phyloP scores from a whole-genome alignment of 2,329 filamentous ascomycete species.

The Aspergillus tanneri region DNA sequence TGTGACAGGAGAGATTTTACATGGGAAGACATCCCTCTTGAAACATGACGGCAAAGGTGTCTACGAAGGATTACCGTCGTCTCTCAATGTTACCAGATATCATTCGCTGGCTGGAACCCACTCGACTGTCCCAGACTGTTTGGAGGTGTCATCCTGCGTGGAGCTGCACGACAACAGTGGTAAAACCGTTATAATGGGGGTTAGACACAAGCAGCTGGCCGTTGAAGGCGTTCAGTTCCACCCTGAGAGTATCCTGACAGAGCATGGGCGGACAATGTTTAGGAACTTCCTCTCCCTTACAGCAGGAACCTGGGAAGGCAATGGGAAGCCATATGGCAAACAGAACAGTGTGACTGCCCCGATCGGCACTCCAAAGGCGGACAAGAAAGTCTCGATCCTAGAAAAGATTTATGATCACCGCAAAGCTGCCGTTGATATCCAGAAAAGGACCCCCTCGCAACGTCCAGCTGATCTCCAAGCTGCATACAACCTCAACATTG shows the following conservation, averaged over 20 bases:
- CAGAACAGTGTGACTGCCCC: conserved; percentile 11
- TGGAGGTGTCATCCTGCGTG: conserved; percentile 92
- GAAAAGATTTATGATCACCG: conserved; percentile 87
- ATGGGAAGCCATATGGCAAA: conserved; percentile 48
- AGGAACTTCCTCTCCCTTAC: conserved; percentile 86
- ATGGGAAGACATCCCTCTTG: conserved; percentile 92
- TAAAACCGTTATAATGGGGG: conserved; percentile 91
- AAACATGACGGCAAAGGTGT: conserved; percentile 90
- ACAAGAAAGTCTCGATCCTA: conserved; percentile 78
- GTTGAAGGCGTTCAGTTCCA: conserved; percentile 99
- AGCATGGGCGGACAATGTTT: conserved; percentile 83
- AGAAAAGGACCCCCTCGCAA: conserved; percentile 83
- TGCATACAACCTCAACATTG: conserved; percentile 77
- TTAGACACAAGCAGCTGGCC: conserved; percentile 85
- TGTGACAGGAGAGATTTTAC: conserved; percentile 92
- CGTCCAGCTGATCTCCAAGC: conserved; percentile 80
- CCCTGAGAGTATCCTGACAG: conserved; percentile 93
- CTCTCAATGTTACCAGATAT: conserved; percentile 86
- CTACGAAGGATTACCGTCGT: conserved; percentile 75
- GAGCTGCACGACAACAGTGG: conserved; percentile 65
- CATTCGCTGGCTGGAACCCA: conserved; percentile 94
- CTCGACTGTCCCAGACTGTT: conserved; percentile 75
- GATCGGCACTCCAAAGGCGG: conserved; percentile 28
- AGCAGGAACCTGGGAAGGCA: conserved; percentile 88
- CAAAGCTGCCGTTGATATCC: conserved; percentile 69